phyloP scores from a whole-genome alignment of 192 early-diverging fungal genomes.

The Glomus cerebriforme region DNA sequence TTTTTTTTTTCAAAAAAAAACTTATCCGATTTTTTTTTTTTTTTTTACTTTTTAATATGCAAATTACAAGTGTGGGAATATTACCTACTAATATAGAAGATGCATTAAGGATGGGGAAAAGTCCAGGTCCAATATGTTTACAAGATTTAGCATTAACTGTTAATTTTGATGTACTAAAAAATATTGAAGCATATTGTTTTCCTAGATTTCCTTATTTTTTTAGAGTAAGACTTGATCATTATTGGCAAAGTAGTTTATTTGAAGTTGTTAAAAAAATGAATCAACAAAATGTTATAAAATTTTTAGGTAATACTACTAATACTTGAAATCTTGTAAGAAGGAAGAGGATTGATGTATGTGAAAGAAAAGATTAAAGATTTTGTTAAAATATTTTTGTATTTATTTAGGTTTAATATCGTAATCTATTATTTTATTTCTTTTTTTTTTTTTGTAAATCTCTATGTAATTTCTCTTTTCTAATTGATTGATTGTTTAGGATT shows the following conservation, averaged over 20 bases:
- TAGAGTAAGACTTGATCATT: slow-evolving; percentile 42
- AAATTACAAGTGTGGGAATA: not conserved
- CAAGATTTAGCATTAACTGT: slow-evolving; percentile 34
- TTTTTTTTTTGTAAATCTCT: no score
- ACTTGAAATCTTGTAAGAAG: not conserved
- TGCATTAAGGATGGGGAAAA: not conserved
- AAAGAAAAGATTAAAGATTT: no score
- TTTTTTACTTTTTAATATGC: not conserved
- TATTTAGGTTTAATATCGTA: no score
- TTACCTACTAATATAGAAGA: not conserved
- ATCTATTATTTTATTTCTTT: no score
- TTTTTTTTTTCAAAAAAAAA: not conserved
- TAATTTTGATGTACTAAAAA: slow-evolving; percentile 35
- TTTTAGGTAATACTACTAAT: slow-evolving; percentile 7
- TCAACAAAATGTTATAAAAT: slow-evolving; percentile 38
- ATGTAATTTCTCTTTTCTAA: no score
- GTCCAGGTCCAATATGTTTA: slow-evolving; percentile 30
- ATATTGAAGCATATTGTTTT: slow-evolving; percentile 34
- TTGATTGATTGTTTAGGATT: no score
- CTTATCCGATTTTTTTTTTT: no score
- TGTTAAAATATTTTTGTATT: no score
- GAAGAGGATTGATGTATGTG: no score
- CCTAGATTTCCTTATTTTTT: slow-evolving; percentile 43
- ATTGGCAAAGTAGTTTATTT: slow-evolving; percentile 45
- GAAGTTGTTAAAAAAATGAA: slow-evolving; percentile 37